phyloP scores from a whole-genome alignment of 2,329 filamentous ascomycete genomes.

The Pyricularia grisea region DNA sequence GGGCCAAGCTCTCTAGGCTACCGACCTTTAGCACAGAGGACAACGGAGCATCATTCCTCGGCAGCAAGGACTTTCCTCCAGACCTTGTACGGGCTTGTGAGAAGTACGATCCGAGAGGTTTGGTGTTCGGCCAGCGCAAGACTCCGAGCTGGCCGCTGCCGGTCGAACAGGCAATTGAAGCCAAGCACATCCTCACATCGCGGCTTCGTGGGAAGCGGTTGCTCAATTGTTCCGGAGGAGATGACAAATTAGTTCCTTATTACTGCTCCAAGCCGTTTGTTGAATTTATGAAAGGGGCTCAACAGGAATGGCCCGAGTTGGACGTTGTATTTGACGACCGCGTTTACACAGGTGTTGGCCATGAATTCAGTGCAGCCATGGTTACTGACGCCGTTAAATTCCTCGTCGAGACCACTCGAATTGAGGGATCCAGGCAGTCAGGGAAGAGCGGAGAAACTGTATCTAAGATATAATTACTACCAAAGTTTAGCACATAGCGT shows the following conservation, averaged over 20 bases:
- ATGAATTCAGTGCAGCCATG: constrained; percentile 62
- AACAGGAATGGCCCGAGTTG: constrained; percentile 40
- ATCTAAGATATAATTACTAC: constrained; percentile 18
- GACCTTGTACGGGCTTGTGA: constrained; percentile 55
- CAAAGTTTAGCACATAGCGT: not conserved
- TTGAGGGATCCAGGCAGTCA: constrained; percentile 10
- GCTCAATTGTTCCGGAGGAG: constrained; percentile 54
- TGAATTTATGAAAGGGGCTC: constrained; percentile 47
- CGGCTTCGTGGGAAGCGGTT: constrained; percentile 46
- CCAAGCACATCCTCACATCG: constrained; percentile 27
- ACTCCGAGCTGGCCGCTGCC: constrained; percentile 19
- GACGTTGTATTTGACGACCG: constrained; percentile 48
- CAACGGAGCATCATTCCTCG: constrained; percentile 57
- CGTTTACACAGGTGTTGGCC: constrained; percentile 59
- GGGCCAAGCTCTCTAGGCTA: constrained; percentile 63
- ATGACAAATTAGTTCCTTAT: constrained; percentile 67
- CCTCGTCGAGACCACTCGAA: constrained; percentile 37
- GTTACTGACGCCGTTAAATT: constrained; percentile 55
- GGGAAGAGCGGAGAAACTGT: constrained; percentile 13
- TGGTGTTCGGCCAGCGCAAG: constrained; percentile 51
- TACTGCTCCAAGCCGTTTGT: constrained; percentile 50
- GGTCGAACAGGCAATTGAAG: constrained; percentile 23
- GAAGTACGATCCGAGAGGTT: constrained; percentile 63
- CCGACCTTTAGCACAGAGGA: constrained; percentile 46
- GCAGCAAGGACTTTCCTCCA: constrained; percentile 67